Conservation (phyloP, 108 stramenopile species). For the Nitzschia sp. region DNA sequence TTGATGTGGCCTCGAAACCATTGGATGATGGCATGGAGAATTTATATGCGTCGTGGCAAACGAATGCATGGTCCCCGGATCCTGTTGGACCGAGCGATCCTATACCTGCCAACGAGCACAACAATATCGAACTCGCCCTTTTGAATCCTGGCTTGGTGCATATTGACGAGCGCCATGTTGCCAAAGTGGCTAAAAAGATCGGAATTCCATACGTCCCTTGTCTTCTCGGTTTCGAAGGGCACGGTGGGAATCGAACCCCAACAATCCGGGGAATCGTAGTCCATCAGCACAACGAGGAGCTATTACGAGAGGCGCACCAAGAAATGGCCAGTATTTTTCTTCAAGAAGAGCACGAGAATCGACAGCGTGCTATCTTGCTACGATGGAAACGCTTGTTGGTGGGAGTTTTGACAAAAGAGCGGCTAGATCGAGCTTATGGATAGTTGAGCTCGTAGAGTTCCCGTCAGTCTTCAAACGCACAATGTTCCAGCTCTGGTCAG, state of each 20-base stretch:
- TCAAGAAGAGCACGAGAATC: slow-evolving; percentile 51
- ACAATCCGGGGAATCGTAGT: slow-evolving; percentile 83
- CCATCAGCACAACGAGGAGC: slow-evolving; percentile 73
- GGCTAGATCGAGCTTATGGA: slow-evolving; percentile 78
- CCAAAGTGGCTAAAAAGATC: slow-evolving; percentile 70
- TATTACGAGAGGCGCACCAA: slow-evolving; percentile 71
- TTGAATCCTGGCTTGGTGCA: slow-evolving; percentile 87
- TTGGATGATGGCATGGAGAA: slow-evolving; percentile 50
- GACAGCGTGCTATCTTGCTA: slow-evolving; percentile 40
- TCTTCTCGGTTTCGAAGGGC: slow-evolving; percentile 82
- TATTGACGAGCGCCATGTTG: slow-evolving; percentile 52
- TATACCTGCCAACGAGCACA: slow-evolving; percentile 79
- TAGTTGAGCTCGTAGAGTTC: not conserved
- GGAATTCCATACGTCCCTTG: slow-evolving; percentile 87
- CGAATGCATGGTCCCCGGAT: slow-evolving; percentile 62
- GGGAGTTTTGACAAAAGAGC: slow-evolving; percentile 69
- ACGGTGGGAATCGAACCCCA: slow-evolving; percentile 76
- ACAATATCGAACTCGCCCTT: slow-evolving; percentile 78
- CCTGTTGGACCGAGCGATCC: slow-evolving; percentile 64
- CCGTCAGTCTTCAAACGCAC: not conserved
- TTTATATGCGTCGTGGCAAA: slow-evolving; percentile 86
- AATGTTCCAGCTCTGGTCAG: not conserved
- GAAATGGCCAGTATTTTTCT: slow-evolving; percentile 61
- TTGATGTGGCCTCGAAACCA: slow-evolving; percentile 32
- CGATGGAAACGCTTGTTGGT: slow-evolving; percentile 79